Conservation (phyloP, 225 moss, liverwort and hornwort species). For the Ulota crispa region DNA sequence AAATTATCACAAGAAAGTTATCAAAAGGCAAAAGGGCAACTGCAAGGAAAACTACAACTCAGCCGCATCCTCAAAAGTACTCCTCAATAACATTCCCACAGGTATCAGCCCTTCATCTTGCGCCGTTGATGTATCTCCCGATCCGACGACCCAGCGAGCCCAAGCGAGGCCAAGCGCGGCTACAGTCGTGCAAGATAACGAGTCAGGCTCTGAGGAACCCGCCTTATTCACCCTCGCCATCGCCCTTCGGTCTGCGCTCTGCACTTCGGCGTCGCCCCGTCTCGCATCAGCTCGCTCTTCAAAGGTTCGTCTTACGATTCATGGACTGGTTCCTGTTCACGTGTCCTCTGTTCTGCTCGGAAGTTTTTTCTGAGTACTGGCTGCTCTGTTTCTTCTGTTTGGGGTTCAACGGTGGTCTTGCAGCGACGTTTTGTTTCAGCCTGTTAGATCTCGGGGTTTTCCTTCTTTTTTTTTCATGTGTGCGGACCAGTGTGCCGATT, state of each 20-base stretch:
- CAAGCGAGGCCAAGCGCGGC: neutral
- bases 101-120: rapidly evolving
- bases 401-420: neutral
- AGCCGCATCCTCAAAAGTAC: neutral
- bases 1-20: too few species aligned
- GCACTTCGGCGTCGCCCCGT: neutral
- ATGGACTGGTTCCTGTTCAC: neutral
- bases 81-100: too few species aligned
- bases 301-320: neutral
- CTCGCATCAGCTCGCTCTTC: neutral
- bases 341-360: neutral
- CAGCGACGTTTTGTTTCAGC: neutral
- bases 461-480: too few species aligned
- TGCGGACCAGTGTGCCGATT: neutral
- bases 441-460: neutral
- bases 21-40: too few species aligned
- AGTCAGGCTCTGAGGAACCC: rapidly evolving
- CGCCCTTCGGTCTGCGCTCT: neutral
- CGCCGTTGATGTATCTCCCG: neutral
- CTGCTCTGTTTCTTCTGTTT: neutral
- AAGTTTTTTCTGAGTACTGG: neutral
- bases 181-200: neutral
- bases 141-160: conserved; percentile 5
- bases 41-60: neutral
- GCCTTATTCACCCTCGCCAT: neutral